phyloP scores from a whole-genome alignment of 1,139 yeast species.

The Pichia sp. region DNA sequence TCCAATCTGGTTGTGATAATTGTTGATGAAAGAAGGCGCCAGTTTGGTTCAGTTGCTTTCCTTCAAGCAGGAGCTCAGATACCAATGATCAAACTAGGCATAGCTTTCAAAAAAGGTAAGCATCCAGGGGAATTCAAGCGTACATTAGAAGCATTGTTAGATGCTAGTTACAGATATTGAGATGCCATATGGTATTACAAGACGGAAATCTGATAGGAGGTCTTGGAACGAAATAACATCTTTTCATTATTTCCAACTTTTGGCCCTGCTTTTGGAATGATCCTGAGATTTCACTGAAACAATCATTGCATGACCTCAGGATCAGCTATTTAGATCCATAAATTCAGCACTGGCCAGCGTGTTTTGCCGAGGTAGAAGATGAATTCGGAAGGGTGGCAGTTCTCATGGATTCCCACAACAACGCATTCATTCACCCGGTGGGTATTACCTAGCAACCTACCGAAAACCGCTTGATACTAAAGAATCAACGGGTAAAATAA shows the following conservation, averaged over 20 bases:
- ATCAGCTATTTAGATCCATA: slow-evolving; percentile 45
- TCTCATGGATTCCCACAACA: slow-evolving; percentile 19
- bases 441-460: slow-evolving; percentile 41
- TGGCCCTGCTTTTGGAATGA: slow-evolving; percentile 39
- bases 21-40: too few relatives aligned
- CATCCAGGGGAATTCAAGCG: neutral
- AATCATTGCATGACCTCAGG: slow-evolving; percentile 34
- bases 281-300: slow-evolving; percentile 25
- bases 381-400: slow-evolving; percentile 12
- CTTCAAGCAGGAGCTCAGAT: neutral
- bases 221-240: too few relatives aligned
- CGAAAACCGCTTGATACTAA: slow-evolving; percentile 42
- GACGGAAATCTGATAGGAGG: too few relatives aligned
- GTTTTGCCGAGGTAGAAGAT: slow-evolving; percentile 14
- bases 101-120: neutral
- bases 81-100: neutral
- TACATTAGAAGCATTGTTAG: neutral
- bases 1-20: too few relatives aligned
- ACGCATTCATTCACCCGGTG: slow-evolving; percentile 14
- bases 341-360: slow-evolving; percentile 41
- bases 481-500: slow-evolving; percentile 9
- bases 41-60: neutral
- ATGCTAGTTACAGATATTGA: neutral
- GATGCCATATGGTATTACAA: neutral
- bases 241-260: slow-evolving; percentile 52